phyloP scores from a whole-genome alignment of 768 basidiomycete genomes.

The Kwoniella sp. region DNA sequence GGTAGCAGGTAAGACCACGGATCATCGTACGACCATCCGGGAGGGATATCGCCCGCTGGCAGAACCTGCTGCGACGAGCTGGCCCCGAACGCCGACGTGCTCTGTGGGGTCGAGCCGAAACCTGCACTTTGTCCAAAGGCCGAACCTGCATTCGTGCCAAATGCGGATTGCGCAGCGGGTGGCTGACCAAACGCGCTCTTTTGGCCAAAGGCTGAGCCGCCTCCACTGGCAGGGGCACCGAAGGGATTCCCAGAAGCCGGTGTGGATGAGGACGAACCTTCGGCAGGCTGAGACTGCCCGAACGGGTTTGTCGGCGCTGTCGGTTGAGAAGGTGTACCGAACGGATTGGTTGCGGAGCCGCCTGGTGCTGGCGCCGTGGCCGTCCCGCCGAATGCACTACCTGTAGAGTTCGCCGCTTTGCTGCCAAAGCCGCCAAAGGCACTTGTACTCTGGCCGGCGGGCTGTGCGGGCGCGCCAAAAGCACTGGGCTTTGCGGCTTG shows the following conservation, averaged over 20 bases:
- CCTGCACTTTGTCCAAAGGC: conserved; percentile 3
- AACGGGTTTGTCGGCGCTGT: conserved; percentile 9
- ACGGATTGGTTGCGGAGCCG: not conserved
- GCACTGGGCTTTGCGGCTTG: conserved; percentile 19
- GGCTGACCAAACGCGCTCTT: conserved; percentile 11
- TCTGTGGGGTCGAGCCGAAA: conserved; percentile 4
- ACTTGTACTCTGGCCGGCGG: conserved; percentile 1
- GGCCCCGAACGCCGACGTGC: not conserved
- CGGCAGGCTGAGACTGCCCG: conserved; percentile 1
- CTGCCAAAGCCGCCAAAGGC: conserved; percentile 16
- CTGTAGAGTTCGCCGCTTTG: not conserved
- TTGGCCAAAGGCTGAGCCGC: conserved; percentile 7
- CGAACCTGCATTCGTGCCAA: not conserved
- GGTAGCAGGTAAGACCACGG: conserved; percentile 26
- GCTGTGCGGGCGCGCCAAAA: conserved; percentile 6
- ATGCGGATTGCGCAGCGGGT: not conserved
- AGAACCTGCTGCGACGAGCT: not conserved
- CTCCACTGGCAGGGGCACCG: not conserved
- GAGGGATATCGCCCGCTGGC: conserved; percentile 5
- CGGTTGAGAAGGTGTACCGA: not conserved
- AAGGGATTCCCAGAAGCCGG: conserved; percentile 2
- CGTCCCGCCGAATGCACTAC: conserved; percentile 13
- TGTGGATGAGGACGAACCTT: not conserved
- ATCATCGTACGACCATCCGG: conserved; percentile 33
- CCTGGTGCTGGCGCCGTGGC: not conserved